A percentile compares a stretch with the other conserved stretches of the same genome.
Evolutionary conservation across 345 rosid genomes (phyloP).

Genomic region (Pelargonium nanum): DNA sequence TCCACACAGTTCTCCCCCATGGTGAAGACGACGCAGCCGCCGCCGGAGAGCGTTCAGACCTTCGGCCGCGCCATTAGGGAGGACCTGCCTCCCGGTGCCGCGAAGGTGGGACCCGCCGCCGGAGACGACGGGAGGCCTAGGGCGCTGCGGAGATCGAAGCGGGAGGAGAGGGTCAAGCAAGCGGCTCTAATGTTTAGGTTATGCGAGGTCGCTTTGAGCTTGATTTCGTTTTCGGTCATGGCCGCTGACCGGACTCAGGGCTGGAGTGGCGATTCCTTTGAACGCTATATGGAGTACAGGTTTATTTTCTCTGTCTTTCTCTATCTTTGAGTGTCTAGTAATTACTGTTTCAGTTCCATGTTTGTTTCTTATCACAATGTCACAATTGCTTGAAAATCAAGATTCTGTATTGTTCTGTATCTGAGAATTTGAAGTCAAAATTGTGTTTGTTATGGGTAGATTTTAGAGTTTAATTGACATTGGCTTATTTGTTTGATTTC

Average conservation of each 20-base stretch:
- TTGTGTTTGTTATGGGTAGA: neutral
- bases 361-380: too few species aligned
- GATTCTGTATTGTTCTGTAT: neutral
- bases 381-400: neutral
- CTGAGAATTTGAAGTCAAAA: neutral
- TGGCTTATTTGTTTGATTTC: neutral
- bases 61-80: neutral
- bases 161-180: constrained; percentile 27
- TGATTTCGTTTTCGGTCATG: constrained; percentile 93
- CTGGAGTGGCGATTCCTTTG: constrained; percentile 96
- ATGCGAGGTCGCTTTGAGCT: constrained; percentile 50
- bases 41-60: neutral
- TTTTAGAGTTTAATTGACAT: neutral
- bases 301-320: constrained; percentile 5
- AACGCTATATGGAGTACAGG: constrained; percentile 93
- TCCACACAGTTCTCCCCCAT: constrained; percentile 4
- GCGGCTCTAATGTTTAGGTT: constrained; percentile 60
- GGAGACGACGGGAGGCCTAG: constrained; percentile 11
- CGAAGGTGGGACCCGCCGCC: constrained; percentile 20
- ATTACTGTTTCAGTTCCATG: neutral
- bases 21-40: constrained; percentile 1
- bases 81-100: constrained; percentile 11
- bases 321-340: neutral
- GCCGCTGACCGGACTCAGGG: constrained; percentile 94
- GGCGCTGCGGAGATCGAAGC: constrained; percentile 10